Base-by-base conservation (phyloP, 257 asterid species). In the Solanum phureja region DNA sequence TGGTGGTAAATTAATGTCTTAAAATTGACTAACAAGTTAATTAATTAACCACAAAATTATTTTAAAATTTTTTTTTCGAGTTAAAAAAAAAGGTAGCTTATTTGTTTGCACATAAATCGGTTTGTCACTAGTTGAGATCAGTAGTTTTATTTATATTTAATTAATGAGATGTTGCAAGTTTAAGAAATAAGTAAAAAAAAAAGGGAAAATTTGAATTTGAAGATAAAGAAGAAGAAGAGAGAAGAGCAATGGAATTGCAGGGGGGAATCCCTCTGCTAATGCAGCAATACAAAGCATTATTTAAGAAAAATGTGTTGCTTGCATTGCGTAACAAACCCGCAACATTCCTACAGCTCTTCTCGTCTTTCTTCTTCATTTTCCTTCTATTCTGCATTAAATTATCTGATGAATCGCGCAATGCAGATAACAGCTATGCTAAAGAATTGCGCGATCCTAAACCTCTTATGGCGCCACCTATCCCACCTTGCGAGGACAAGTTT, bases 281-380 rank as follows among this genome's bases (percentile, higher is more conserved):
- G 14, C 98, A 95, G 87, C 99, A 96, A 37, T 96, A 75, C 96
- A 93, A 87, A 90, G 92, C 98, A 21, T 82, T 96, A 29, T 87
- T 96, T 34, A 14, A 10, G 72, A 96, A 95, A 89, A 96, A 94
- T 88, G 40, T 92, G 23, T 89, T 94, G 52, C 95, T 96, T 42
- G 89, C 98, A 81, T 94, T 95, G 94, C 92, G 99, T 86, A 92
- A 92, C 92, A 95, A 94, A 90, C 95, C 95, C 16, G 89, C 98
- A 35, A 93, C 99, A 5, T 92, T 96, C 88, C 89, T 95, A 86
- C 98, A 93, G 77, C 94, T 95, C 75, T 95, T 93, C 90, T 94
- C 99, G 3, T 96, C 99, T 4, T 84, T 96, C 89, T 93, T 96
- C 92, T 96, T 96, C 96, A 91, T 96, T n/a, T 89, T 94, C 83